Evolutionary conservation across 2,329 filamentous ascomycete genomes (phyloP), one percentile per base, ranked within the genome.

Genomic region (Pyrenophora teres): DNA sequence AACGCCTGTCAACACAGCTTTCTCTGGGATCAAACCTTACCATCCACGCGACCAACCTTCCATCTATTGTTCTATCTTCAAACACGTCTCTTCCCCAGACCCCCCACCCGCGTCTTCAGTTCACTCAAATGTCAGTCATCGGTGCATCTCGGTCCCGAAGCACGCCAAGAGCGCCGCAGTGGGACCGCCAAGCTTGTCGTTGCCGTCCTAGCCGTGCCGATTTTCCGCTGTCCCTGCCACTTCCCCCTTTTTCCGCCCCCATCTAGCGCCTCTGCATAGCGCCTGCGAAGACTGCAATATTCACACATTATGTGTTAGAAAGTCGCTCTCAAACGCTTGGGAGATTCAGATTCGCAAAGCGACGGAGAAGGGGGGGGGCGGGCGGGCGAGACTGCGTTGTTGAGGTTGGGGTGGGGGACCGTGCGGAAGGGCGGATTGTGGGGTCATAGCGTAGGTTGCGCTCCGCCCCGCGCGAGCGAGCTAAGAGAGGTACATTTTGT

Each of bases 191-290:
- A 44, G 41, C 12, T 10, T 30, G 31, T 44, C 41, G n/a, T 35
- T 44, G 41, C 31, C 41, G 41, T 44, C 5, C 33, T 44, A 32
- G 8, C 31, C 31, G 31, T 41, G 25, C 41, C 41, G 41, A 23
- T 21, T 32, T 35, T 35, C 41, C 41, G 41, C 41, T 44, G 41
- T 25, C 31, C 41, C 41, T 44, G 19, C 33, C 31, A 44, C 16
- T 41, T 35, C 15, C 31, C n/a, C 16, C 41, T 13, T 30, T 30
- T 13, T 13, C 27, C 27, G 27, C 27, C 27, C 27, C 10, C 10
- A 30, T 30, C 27, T 16, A 13, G 10, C 27, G 27, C 9, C 10
- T 30, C 27, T 30, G 18, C 30, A 32, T 42, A 42, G 15, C 13
- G 19, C 19, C 30, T 19, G 32, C 31, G 8, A 21, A 6, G 31